These are phyloP conservation scores for Jackrogersella multiformis DNA, from an alignment of 495 filamentous ascomycete genomes.

Conservation along the genomic window DNA sequence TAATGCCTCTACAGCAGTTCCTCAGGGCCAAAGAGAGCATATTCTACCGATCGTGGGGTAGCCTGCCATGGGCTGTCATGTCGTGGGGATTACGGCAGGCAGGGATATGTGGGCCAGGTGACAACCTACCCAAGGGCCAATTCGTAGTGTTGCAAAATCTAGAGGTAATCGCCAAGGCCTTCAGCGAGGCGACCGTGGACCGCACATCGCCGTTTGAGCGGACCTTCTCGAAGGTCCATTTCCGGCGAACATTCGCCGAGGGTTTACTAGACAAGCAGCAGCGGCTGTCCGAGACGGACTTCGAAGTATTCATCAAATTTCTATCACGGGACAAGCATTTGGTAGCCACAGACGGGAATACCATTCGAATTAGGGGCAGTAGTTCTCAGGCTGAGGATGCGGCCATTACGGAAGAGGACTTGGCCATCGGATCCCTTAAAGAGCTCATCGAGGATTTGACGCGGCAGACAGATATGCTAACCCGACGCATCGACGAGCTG, in stretches of 20 bases:
- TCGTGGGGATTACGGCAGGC: slow-evolving; percentile 79
- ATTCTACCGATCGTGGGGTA: slow-evolving; percentile 62
- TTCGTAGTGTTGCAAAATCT: slow-evolving; percentile 70
- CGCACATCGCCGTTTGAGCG: slow-evolving; percentile 66
- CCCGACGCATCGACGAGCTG: slow-evolving; percentile 65
- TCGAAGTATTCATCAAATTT: slow-evolving; percentile 75
- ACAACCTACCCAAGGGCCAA: slow-evolving; percentile 59
- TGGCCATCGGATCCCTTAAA: slow-evolving; percentile 80
- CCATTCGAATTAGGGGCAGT: slow-evolving; percentile 73
- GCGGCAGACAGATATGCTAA: slow-evolving; percentile 63
- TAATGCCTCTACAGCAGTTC: slow-evolving; percentile 75
- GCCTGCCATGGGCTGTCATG: slow-evolving; percentile 63
- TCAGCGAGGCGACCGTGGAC: slow-evolving; percentile 56
- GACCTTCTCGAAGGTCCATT: slow-evolving; percentile 72
- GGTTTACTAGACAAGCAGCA: slow-evolving; percentile 58
- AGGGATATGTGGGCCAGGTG: slow-evolving; percentile 65
- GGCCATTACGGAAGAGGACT: slow-evolving; percentile 76
- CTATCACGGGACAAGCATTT: slow-evolving; percentile 72
- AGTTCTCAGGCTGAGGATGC: slow-evolving; percentile 44
- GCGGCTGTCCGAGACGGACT: slow-evolving; percentile 70
- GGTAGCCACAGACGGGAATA: slow-evolving; percentile 73
- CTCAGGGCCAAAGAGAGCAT: slow-evolving; percentile 67
- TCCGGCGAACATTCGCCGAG: slow-evolving; percentile 65
- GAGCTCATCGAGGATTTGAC: slow-evolving; percentile 69
- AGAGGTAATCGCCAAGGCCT: slow-evolving; percentile 59